A percentile compares a stretch with the other conserved stretches of the same genome.
phyloP scores from a whole-genome alignment of 2,329 filamentous ascomycete species.

The Exophiala oligosperma region DNA sequence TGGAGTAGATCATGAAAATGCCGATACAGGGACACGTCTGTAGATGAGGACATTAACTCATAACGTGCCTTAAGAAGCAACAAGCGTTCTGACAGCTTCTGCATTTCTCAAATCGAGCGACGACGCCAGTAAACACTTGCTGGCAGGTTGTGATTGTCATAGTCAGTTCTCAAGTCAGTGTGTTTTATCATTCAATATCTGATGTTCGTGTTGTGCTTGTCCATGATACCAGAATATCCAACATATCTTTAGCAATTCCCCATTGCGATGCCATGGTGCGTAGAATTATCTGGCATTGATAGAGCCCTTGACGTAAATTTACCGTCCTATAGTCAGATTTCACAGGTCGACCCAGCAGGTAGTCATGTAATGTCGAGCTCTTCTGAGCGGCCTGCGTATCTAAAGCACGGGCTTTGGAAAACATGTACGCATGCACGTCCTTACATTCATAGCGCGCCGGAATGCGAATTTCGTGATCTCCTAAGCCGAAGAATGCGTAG shows the following conservation, averaged over 20 bases:
- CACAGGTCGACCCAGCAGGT: too few relatives aligned
- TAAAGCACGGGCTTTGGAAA: background rate
- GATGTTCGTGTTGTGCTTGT: background rate
- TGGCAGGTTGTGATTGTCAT: too few relatives aligned
- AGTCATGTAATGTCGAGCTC: background rate
- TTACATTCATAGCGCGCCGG: background rate
- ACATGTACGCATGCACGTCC: background rate
- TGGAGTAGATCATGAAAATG: too few relatives aligned
- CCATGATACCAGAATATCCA: background rate
- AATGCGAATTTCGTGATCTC: background rate
- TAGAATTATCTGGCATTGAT: background rate
- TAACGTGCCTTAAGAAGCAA: too few relatives aligned
- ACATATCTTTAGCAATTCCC: conserved; percentile 1
- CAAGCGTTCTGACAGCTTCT: too few relatives aligned
- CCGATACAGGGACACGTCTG: too few relatives aligned
- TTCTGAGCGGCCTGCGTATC: background rate
- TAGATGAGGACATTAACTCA: too few relatives aligned
- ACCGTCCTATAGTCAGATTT: background rate
- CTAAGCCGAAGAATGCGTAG: conserved; percentile 36
- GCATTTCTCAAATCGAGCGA: too few relatives aligned
- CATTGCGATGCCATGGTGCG: conserved; percentile 2
- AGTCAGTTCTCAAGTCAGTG: too few relatives aligned
- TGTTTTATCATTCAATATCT: too few relatives aligned
- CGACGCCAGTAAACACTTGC: too few relatives aligned
- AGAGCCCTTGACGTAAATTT: conserved; percentile 1